Conservation (phyloP, 495 filamentous ascomycete genomes). For the Pseudoneurospora amorphoporcata region DNA sequence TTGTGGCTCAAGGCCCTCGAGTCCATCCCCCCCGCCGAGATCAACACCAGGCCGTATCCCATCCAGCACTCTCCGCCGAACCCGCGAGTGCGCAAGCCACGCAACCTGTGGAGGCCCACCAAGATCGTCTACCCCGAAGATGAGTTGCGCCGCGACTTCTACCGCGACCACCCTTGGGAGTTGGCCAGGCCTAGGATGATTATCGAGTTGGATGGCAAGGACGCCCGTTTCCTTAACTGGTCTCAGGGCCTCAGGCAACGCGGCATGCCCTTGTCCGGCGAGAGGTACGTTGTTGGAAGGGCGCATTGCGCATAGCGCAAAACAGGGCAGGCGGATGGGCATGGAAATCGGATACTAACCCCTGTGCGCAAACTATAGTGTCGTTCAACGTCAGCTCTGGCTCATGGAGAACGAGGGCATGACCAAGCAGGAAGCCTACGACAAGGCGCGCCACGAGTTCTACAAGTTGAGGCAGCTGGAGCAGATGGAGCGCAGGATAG, state of each 20-base stretch:
- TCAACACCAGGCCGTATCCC: conserved; percentile 55
- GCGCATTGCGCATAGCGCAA: neutral
- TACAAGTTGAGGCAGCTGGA: conserved; percentile 71
- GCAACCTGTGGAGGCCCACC: conserved; percentile 70
- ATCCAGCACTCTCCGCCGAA: conserved; percentile 48
- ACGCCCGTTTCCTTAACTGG: conserved; percentile 68
- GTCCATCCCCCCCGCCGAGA: conserved; percentile 69
- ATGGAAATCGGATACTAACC: neutral
- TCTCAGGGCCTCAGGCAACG: conserved; percentile 60
- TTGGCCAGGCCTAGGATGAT: conserved; percentile 79
- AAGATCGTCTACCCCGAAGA: conserved; percentile 79
- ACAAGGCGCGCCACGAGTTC: conserved; percentile 81
- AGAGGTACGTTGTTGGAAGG: conserved; percentile 48
- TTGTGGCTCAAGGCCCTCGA: conserved; percentile 68
- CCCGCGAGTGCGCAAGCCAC: conserved; percentile 46
- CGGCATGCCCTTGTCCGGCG: conserved; percentile 73
- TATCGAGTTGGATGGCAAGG: conserved; percentile 76
- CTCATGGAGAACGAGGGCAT: conserved; percentile 59
- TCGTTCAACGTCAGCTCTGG: conserved; percentile 85
- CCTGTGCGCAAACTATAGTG: conserved; percentile 43
- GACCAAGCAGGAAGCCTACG: conserved; percentile 63
- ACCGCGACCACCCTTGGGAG: conserved; percentile 93
- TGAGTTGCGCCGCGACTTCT: conserved; percentile 67
- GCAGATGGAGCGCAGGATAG: conserved; percentile 75
- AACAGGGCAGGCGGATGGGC: neutral